Conservation (phyloP, 495 filamentous ascomycete genomes). For the Glonium stellatum region DNA sequence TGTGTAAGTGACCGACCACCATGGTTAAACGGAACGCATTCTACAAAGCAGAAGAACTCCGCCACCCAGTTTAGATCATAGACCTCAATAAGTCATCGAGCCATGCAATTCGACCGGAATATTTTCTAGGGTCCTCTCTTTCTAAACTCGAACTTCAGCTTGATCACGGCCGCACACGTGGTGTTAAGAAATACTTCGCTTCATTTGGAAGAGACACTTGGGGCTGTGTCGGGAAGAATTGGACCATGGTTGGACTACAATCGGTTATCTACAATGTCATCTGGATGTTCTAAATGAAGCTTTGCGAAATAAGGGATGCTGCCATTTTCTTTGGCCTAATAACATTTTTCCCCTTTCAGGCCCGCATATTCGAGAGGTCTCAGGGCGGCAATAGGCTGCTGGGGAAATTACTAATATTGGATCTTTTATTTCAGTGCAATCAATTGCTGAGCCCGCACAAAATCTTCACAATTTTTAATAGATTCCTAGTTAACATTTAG, state of each 20-base stretch:
- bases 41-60: no score
- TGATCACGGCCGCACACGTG: background rate
- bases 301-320: background rate
- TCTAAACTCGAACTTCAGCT: background rate
- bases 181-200: slow-evolving; percentile 3
- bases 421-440: no score
- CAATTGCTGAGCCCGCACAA: no score
- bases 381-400: no score
- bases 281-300: slow-evolving; percentile 1
- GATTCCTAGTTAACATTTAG: no score
- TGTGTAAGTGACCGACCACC: no score
- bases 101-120: no score
- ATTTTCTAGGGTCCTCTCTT: background rate
- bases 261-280: slow-evolving; percentile 11
- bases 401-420: no score
- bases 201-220: background rate
- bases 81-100: no score
- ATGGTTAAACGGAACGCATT: no score
- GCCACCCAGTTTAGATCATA: no score
- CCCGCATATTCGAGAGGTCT: background rate
- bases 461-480: no score
- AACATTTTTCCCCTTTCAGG: background rate
- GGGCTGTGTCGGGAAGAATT: background rate
- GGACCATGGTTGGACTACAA: background rate
- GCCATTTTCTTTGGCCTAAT: background rate